Conservation (phyloP, 768 basidiomycete genomes). For the Lactarius sp. region DNA sequence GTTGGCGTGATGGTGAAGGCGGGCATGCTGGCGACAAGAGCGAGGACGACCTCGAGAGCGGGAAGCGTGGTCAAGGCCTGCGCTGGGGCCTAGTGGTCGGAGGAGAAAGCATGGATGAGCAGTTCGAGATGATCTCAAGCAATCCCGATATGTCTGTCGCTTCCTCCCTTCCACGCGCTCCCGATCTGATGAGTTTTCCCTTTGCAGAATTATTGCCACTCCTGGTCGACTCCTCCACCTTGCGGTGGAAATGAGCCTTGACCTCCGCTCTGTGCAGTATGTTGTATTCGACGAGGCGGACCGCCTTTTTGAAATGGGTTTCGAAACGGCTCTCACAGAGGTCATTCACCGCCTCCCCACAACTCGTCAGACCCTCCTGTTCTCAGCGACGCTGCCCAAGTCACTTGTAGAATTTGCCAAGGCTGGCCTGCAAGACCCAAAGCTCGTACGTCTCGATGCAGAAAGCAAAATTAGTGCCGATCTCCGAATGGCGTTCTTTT, state of each 20-base stretch:
- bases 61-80: constrained; percentile 54
- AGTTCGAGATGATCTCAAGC: constrained; percentile 90
- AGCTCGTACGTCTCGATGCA: constrained; percentile 91
- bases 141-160: constrained; percentile 89
- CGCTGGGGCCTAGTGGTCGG: constrained; percentile 95
- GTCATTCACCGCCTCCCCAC: constrained; percentile 85
- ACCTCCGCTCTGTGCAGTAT: constrained; percentile 80
- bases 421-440: constrained; percentile 89
- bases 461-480: constrained; percentile 95
- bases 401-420: constrained; percentile 98
- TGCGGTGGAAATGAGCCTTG: constrained; percentile 93
- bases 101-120: constrained; percentile 92
- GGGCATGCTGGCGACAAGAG: constrained; percentile 73
- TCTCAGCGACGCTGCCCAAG: constrained; percentile 95
- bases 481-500: constrained; percentile 91
- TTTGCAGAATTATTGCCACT: constrained; percentile 85
- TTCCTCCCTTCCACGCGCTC: neutral
- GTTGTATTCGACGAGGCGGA: constrained; percentile 98
- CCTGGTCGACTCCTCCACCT: constrained; percentile 97
- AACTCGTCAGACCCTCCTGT: constrained; percentile 86
- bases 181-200: constrained; percentile 16
- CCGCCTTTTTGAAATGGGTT: constrained; percentile 97
- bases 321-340: constrained; percentile 86
- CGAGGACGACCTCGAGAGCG: constrained; percentile 43
- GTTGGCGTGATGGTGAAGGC: constrained; percentile 58